phyloP scores from a whole-genome alignment of 345 rosid genomes.

The Passiflora organensis region DNA sequence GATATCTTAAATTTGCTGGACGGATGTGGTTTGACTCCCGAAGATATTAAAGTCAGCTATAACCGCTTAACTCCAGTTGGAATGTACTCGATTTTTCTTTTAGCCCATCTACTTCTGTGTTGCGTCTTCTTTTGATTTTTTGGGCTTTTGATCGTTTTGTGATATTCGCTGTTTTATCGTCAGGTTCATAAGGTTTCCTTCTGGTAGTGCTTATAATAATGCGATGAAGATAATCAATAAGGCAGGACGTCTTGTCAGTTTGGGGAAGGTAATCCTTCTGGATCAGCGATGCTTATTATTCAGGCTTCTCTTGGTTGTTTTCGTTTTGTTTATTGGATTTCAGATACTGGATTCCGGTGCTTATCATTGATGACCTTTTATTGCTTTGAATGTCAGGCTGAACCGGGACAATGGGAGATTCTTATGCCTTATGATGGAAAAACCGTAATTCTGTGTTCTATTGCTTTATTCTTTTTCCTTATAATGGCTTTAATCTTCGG shows the following conservation, averaged over 20 bases:
- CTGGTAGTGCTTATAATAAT: slow-evolving; percentile 31
- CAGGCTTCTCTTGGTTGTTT: too few relatives aligned
- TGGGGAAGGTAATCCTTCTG: slow-evolving; percentile 48
- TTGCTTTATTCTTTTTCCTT: neutral
- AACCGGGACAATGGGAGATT: slow-evolving; percentile 46
- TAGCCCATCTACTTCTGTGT: slow-evolving; percentile 1
- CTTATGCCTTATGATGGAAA: slow-evolving; percentile 50
- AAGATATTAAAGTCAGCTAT: slow-evolving; percentile 59
- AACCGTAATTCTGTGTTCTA: slow-evolving; percentile 41
- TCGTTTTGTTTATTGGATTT: too few relatives aligned
- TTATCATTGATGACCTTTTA: neutral
- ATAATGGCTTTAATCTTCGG: neutral
- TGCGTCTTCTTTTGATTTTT: neutral
- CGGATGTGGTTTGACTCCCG: slow-evolving; percentile 43
- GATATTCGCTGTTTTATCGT: slow-evolving; percentile 1
- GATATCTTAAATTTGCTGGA: slow-evolving; percentile 61
- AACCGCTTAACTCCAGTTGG: slow-evolving; percentile 34
- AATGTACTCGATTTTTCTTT: slow-evolving; percentile 33
- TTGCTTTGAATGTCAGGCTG: slow-evolving; percentile 34
- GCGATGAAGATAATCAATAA: slow-evolving; percentile 34
- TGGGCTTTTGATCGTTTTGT: neutral
- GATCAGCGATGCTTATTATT: too few relatives aligned
- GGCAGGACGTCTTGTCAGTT: slow-evolving; percentile 48
- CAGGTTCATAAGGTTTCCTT: slow-evolving; percentile 60
- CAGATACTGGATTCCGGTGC: too few relatives aligned